Conservation (phyloP, 441 rosid species). For the Populus hybrid region DNA sequence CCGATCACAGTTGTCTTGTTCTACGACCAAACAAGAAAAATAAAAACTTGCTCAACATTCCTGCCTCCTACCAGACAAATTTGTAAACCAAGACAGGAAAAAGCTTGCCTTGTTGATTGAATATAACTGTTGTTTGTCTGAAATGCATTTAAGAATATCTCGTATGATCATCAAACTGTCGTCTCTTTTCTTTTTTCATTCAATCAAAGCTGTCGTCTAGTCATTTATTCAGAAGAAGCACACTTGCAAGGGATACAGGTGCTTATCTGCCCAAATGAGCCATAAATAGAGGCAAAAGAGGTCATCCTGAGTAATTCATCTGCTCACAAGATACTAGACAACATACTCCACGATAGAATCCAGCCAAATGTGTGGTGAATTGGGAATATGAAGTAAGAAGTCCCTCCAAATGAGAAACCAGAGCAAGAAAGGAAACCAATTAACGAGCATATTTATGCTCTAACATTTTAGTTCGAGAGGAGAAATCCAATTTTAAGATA, state of each 20-base stretch:
- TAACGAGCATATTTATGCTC: too few species aligned
- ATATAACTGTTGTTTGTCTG: neutral
- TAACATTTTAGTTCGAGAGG: neutral
- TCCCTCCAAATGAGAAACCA: neutral
- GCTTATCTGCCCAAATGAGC: neutral
- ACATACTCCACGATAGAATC: neutral
- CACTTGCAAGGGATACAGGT: slow-evolving; percentile 7
- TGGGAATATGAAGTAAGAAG: neutral
- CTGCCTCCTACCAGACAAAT: neutral
- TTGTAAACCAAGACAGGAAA: neutral
- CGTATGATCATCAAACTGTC: neutral
- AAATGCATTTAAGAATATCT: neutral
- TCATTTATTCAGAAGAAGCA: neutral
- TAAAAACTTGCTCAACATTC: neutral
- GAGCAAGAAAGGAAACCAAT: neutral
- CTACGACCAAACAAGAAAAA: neutral
- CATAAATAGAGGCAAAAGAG: neutral
- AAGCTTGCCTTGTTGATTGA: neutral
- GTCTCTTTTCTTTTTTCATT: neutral
- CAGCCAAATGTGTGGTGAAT: neutral
- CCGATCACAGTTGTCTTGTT: too few species aligned
- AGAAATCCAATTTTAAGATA: neutral
- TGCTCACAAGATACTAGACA: neutral
- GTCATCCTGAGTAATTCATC: neutral
- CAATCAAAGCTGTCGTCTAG: neutral